Base-by-base conservation (phyloP, 2,329 filamentous ascomycete genomes). In the Colletotrichum spinosum region DNA sequence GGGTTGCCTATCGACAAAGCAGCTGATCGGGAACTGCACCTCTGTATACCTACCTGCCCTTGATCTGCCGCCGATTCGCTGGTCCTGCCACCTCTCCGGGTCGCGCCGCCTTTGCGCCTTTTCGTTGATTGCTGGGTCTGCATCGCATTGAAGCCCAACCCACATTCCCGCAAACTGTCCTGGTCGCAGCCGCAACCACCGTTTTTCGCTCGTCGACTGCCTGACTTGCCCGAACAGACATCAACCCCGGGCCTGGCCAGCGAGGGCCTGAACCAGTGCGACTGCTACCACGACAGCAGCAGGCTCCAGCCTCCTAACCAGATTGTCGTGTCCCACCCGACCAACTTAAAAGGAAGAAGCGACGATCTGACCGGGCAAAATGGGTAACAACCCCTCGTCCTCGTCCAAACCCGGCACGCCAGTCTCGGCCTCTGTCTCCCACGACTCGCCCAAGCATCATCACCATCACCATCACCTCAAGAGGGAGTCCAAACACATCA, bases 401-500 rank as follows among this genome's bases (percentile, higher is more conserved):
- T 69, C 71, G 60, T 75, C 71, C 39, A 73, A 75, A 70, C 65
- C 70, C 65, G 70, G 69, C 74, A 79, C 70, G 74, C 77, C 69
- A 56, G 69, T 68, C 64, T 71, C 69, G 55, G 37, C 65, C 61
- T 37, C 60, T 69, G 74, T 60, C 71, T 66, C 75, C 74, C 66
- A 78, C 34, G 67, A 69, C 42, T 69, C 66, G 35, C 68, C 68
- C 42, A 69, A 65, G 51, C 63, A 68, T 41, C 63, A 61, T 45
- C 60, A 17, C 15, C 15, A 17, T 17, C 15, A 64, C 49, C 64
- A 66, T 41, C 61, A 67, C 41, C 63, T 55, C 49, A 81, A 78
- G 75, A 78, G 76, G 72, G 81, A 83, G 69, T 79, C 79, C 69
- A 81, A 81, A 76, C 84, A 85, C 72, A 84, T 85, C 72, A 84